These are phyloP conservation scores for Cryptosporidium tyzzeri DNA, from an alignment of 169 alveolate genomes.

Conservation along the genomic window DNA sequence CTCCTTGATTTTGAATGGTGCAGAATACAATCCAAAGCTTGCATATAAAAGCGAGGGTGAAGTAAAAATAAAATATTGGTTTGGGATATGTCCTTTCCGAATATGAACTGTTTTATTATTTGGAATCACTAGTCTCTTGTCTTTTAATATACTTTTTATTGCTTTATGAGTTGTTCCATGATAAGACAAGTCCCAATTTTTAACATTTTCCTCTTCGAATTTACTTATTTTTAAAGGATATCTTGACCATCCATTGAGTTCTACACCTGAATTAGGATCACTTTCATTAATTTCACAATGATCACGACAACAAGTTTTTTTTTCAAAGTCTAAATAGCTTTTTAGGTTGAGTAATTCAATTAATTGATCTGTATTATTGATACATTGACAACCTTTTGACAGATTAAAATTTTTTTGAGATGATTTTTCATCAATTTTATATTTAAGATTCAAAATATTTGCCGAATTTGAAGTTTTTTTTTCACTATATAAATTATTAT, in stretches of 20 bases:
- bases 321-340: slow-evolving; percentile 17
- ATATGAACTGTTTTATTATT: slow-evolving; percentile 70
- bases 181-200: slow-evolving; percentile 60
- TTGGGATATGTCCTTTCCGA: slow-evolving; percentile 74
- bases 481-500: neutral
- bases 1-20: slow-evolving; percentile 42
- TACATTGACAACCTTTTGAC: neutral
- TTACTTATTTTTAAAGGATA: slow-evolving; percentile 38
- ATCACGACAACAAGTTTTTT: slow-evolving; percentile 25
- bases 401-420: neutral
- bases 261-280: neutral
- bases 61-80: slow-evolving; percentile 74
- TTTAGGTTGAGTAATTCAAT: slow-evolving; percentile 29
- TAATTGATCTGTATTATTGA: slow-evolving; percentile 21
- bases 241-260: slow-evolving; percentile 71
- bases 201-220: slow-evolving; percentile 30
- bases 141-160: slow-evolving; percentile 53
- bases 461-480: neutral
- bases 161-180: slow-evolving; percentile 76
- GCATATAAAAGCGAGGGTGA: slow-evolving; percentile 76
- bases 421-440: neutral
- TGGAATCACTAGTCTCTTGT: slow-evolving; percentile 53
- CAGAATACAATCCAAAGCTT: slow-evolving; percentile 76
- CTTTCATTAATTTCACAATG: slow-evolving; percentile 6
- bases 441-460: neutral